These are phyloP conservation scores for Solanum hybrid DNA, from an alignment of 305 asterid genomes.

Conservation along the genomic window DNA sequence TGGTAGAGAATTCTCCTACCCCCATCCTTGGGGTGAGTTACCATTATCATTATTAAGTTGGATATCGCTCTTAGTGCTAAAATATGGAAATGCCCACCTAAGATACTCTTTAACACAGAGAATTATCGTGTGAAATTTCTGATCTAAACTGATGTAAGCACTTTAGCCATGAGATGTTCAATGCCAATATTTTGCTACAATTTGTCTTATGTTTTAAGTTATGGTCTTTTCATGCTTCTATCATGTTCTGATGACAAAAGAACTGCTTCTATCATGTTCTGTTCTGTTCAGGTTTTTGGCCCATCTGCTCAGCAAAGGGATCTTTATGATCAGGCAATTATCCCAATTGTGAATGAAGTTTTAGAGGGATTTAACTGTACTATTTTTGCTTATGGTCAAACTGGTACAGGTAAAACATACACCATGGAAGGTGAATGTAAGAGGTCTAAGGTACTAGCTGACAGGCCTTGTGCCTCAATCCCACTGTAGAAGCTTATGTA, in stretches of 20 bases:
- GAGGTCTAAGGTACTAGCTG: conserved; percentile 56
- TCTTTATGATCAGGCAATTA: conserved; percentile 80
- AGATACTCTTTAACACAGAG: background rate
- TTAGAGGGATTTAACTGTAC: conserved; percentile 94
- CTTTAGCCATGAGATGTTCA: background rate
- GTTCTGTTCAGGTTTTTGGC: conserved; percentile 61
- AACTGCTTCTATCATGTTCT: background rate
- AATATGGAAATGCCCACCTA: background rate
- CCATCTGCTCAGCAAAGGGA: conserved; percentile 82
- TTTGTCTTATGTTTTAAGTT: background rate
- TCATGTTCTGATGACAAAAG: background rate
- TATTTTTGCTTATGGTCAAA: conserved; percentile 92
- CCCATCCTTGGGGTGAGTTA: background rate
- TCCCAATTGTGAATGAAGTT: conserved; percentile 83
- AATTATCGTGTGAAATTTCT: background rate
- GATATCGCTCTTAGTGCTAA: background rate
- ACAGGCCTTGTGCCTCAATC: background rate
- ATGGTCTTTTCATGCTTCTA: background rate
- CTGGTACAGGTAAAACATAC: conserved; percentile 85
- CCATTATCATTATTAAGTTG: background rate
- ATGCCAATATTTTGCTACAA: background rate
- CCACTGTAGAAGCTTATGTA: background rate
- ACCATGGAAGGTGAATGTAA: conserved; percentile 96
- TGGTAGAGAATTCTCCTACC: background rate
- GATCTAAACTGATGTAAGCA: background rate